Evolutionary conservation across 306 rosid species (phyloP).

Genomic region (Calophaca sinica): DNA sequence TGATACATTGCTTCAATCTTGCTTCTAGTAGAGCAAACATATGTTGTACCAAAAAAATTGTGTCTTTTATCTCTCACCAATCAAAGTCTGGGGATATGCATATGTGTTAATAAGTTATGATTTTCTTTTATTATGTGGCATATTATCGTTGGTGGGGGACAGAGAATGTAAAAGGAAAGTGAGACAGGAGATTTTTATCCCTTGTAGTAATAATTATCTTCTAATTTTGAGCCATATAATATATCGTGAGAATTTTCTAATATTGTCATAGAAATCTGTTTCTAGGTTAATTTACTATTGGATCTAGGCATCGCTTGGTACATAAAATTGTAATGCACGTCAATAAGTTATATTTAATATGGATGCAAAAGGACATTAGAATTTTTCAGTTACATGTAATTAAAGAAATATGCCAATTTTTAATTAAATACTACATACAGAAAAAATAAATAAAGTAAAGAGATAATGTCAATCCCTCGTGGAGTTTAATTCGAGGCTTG

Average conservation of each 20-base stretch:
- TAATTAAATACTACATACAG: too few species aligned
- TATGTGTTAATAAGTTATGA: too few species aligned
- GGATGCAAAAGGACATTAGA: neutral
- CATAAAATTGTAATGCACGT: conserved; percentile 39
- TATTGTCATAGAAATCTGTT: neutral
- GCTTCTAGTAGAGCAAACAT: neutral
- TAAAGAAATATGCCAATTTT: neutral
- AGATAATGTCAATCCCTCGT: too few species aligned
- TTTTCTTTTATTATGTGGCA: too few species aligned
- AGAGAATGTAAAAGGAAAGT: too few species aligned
- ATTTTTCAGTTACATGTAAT: neutral
- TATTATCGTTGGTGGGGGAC: too few species aligned
- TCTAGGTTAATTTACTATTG: conserved; percentile 2
- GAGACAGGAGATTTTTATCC: too few species aligned
- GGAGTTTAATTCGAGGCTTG: neutral
- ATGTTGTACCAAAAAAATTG: too few species aligned
- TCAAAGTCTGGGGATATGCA: too few species aligned
- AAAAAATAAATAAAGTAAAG: too few species aligned
- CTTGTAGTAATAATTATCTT: neutral
- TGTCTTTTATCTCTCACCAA: too few species aligned
- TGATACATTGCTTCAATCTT: conserved; percentile 36
- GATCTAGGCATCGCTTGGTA: conserved; percentile 25
- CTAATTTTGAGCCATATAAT: neutral
- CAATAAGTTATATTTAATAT: neutral
- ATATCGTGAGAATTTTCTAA: neutral